Base-by-base conservation (phyloP, 2,329 filamentous ascomycete species). In the Colletotrichum gloeosporioides region DNA sequence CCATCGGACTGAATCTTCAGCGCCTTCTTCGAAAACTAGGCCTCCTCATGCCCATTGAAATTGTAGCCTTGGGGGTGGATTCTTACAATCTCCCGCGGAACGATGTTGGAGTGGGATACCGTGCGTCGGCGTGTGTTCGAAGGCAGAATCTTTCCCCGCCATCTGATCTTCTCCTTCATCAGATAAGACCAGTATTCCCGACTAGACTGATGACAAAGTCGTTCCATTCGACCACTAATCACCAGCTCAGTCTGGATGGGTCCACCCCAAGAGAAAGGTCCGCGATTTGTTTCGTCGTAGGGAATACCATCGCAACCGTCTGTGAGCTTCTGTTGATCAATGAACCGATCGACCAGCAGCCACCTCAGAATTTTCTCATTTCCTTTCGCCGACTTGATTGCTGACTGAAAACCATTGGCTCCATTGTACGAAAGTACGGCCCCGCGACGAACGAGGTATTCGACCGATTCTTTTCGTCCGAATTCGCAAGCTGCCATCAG, bases 401-500 rank as follows among this genome's bases (percentile, higher is more conserved):
- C 69, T 2, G 69, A 71, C 18, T 12, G 31, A 8, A 66, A 25
- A 2, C 69, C 61, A 18, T 55, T 32, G 2, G 59, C 6, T n/a
- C 31, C 61, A 25, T 7, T 10, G 39, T 71, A 66, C 6, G 61
- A 36, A 7, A 66, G 18, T 1, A 12, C 6, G 3, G 61, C 69
- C 2, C 69, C 44, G 4, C 61, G 29, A 36, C 69, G 61, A 8
- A 71, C 69, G 1, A 71, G 61, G 1, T 9, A 59, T 6, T 29
- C 4, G 4, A 65, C 59, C 0, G 10, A 63, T 1, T 13, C 16
- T 13, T 39, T 65, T 2, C 16, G n/a, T 15, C 69, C 69, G 4
- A 32, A 12, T 2, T 25, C 31, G 13, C 61, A 71, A n/a, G 69
- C 69, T 34, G 44, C 69, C 6, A 71, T 66, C 31, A 71, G 18